phyloP scores from a whole-genome alignment of 768 basidiomycete genomes.

The Auricularia heimuer region DNA sequence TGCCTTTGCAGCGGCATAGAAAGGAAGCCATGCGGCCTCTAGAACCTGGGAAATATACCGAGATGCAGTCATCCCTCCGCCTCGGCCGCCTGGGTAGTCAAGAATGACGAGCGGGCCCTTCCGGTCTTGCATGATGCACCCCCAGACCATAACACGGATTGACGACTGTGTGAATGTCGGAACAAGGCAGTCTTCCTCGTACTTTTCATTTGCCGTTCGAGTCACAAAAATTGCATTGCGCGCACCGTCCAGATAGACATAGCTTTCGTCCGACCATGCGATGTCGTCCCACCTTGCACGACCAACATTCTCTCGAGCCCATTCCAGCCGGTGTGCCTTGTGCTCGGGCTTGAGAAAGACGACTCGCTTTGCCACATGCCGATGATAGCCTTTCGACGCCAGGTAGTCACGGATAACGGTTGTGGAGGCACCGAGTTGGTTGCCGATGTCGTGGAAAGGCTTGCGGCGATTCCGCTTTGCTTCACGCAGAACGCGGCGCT shows the following conservation, averaged over 20 bases:
- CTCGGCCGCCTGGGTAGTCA: too few species aligned
- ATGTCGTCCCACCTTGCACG: conserved; percentile 12
- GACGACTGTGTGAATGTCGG: too few species aligned
- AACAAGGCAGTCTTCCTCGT: neutral
- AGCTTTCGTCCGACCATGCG: conserved; percentile 20
- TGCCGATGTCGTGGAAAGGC: conserved; percentile 16
- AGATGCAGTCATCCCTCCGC: too few species aligned
- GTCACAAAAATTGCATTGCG: conserved; percentile 11
- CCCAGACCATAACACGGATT: too few species aligned
- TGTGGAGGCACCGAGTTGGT: conserved; percentile 13
- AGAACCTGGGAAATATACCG: too few species aligned
- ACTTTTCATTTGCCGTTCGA: conserved; percentile 6
- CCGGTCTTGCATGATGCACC: too few species aligned
- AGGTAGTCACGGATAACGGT: too few species aligned
- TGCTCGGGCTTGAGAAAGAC: conserved; percentile 11
- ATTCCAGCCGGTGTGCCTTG: conserved; percentile 10
- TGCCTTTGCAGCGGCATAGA: too few species aligned
- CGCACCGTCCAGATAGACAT: conserved; percentile 16
- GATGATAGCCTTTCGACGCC: too few species aligned
- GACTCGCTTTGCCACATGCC: too few species aligned
- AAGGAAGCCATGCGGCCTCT: too few species aligned
- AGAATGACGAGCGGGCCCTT: too few species aligned
- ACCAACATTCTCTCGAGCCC: conserved; percentile 11
- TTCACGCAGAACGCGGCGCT: conserved; percentile 11
- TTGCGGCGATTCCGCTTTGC: conserved; percentile 12